These are phyloP conservation scores for Triticum monococcum DNA, from an alignment of 176 grass and related monocot genomes.

Conservation along the genomic window DNA sequence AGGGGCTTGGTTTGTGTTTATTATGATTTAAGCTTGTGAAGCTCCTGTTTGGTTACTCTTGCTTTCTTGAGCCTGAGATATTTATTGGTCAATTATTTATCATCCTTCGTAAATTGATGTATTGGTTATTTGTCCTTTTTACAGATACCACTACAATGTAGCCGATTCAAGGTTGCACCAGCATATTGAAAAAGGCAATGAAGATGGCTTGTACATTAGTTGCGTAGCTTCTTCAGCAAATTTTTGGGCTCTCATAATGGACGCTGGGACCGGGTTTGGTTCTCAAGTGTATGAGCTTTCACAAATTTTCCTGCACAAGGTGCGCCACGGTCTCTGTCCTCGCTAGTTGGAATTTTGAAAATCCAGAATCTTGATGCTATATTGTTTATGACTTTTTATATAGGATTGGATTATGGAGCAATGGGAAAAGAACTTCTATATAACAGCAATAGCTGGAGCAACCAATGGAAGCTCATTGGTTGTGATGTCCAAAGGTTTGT, in stretches of 20 bases:
- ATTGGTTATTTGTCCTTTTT: slow-evolving; percentile 29
- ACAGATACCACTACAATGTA: slow-evolving; percentile 96
- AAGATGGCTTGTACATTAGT: slow-evolving; percentile 83
- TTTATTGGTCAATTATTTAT: slow-evolving; percentile 12
- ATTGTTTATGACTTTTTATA: slow-evolving; percentile 5
- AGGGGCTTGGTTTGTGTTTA: background rate
- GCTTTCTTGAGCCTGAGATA: slow-evolving; percentile 15
- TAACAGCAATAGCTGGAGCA: slow-evolving; percentile 85
- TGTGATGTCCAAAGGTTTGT: slow-evolving; percentile 95
- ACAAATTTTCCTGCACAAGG: slow-evolving; percentile 75
- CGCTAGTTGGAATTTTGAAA: background rate
- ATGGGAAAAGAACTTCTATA: slow-evolving; percentile 92
- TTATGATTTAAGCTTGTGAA: background rate
- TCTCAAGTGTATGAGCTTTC: slow-evolving; percentile 89
- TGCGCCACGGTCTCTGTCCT: slow-evolving; percentile 23
- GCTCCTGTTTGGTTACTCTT: background rate
- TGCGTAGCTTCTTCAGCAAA: slow-evolving; percentile 71
- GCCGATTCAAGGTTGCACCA: slow-evolving; percentile 74
- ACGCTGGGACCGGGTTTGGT: slow-evolving; percentile 68
- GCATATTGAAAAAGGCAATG: slow-evolving; percentile 89
- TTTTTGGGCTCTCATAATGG: slow-evolving; percentile 91
- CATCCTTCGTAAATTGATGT: background rate
- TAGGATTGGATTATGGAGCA: slow-evolving; percentile 97
- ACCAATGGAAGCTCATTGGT: slow-evolving; percentile 87
- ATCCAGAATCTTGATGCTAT: slow-evolving; percentile 7